phyloP scores from a whole-genome alignment of 371 early-diverging fungal species.

The Mucor lusitanicus region DNA sequence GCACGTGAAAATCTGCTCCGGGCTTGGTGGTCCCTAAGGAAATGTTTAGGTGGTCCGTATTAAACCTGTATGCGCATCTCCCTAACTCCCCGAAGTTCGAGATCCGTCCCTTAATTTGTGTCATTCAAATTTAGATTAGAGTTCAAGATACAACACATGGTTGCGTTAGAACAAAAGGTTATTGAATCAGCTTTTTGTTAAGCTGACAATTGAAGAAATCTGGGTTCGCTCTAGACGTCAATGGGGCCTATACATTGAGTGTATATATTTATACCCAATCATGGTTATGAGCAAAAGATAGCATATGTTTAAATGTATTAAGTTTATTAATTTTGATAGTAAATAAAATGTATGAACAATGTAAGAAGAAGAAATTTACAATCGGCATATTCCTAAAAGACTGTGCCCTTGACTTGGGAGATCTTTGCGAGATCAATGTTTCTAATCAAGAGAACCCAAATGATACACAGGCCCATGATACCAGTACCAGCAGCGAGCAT shows the following conservation, averaged over 20 bases:
- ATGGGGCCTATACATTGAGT: too few species aligned
- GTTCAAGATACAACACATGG: background rate
- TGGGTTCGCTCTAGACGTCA: too few species aligned
- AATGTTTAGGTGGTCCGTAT: too few species aligned
- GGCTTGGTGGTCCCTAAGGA: too few species aligned
- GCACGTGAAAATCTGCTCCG: too few species aligned
- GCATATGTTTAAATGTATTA: too few species aligned
- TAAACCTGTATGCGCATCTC: too few species aligned
- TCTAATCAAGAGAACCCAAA: slow-evolving; percentile 14
- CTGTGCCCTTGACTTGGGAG: slow-evolving; percentile 11
- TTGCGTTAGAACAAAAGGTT: background rate
- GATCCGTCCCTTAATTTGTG: background rate
- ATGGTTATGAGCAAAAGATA: too few species aligned
- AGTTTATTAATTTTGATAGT: too few species aligned
- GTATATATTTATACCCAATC: too few species aligned
- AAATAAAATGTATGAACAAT: background rate
- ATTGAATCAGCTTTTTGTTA: background rate
- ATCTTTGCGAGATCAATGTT: slow-evolving; percentile 13
- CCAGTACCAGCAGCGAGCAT: slow-evolving; percentile 22
- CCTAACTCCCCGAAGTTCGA: slow-evolving; percentile 1
- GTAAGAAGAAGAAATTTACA: background rate
- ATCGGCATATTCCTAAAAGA: slow-evolving; percentile 5
- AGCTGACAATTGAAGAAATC: background rate
- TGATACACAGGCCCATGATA: slow-evolving; percentile 6
- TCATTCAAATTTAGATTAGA: background rate